These are phyloP conservation scores for Clonostachys byssicola DNA, from an alignment of 2,329 filamentous ascomycete genomes.

Conservation along the genomic window DNA sequence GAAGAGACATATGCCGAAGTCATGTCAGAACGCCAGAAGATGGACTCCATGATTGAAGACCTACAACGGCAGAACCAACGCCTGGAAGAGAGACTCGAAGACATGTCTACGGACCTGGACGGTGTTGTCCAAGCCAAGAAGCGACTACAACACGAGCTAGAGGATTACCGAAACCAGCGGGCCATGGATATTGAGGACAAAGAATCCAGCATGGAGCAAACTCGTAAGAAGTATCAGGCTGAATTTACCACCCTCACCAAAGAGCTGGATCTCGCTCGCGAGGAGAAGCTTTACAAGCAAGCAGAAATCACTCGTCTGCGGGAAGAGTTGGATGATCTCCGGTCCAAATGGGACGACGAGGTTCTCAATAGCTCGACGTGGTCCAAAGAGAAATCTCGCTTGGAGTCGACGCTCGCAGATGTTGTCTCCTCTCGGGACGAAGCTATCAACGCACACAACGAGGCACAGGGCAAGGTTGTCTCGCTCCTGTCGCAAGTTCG, in stretches of 20 bases:
- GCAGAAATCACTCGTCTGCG: slow-evolving; percentile 82
- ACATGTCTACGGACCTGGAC: slow-evolving; percentile 85
- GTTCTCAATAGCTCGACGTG: slow-evolving; percentile 96
- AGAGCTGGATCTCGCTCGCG: slow-evolving; percentile 88
- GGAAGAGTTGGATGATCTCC: slow-evolving; percentile 93
- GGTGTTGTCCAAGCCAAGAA: slow-evolving; percentile 85
- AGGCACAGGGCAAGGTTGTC: slow-evolving; percentile 90
- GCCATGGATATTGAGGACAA: slow-evolving; percentile 97
- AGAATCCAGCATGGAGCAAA: slow-evolving; percentile 93
- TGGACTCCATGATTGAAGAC: slow-evolving; percentile 84
- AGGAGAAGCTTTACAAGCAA: slow-evolving; percentile 82
- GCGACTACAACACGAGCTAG: slow-evolving; percentile 91
- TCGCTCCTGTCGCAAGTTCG: slow-evolving; percentile 87
- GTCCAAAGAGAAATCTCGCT: slow-evolving; percentile 93
- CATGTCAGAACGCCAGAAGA: slow-evolving; percentile 88
- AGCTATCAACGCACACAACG: slow-evolving; percentile 87
- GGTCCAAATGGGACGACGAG: slow-evolving; percentile 97
- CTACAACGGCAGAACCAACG: slow-evolving; percentile 85
- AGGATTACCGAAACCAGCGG: slow-evolving; percentile 92
- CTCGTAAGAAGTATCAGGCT: slow-evolving; percentile 92
- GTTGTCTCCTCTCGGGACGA: slow-evolving; percentile 90
- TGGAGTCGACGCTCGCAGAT: slow-evolving; percentile 86
- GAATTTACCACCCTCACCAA: slow-evolving; percentile 87
- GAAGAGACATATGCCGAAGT: slow-evolving; percentile 88
- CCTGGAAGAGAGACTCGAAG: slow-evolving; percentile 86